Conservation (phyloP, 2,329 filamentous ascomycete genomes). For the Penicillium sp. region DNA sequence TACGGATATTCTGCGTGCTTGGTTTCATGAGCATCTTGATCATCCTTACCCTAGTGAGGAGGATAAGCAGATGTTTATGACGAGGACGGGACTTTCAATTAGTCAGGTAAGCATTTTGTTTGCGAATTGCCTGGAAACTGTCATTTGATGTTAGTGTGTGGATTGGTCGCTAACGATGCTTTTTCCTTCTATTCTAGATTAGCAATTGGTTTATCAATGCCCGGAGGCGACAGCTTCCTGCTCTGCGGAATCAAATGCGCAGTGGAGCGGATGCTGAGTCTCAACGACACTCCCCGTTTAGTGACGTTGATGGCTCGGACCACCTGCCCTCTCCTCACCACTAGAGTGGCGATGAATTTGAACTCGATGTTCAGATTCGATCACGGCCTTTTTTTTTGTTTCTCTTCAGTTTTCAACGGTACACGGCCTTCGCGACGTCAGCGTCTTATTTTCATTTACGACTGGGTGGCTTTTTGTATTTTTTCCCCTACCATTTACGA, state of each 20-base stretch:
- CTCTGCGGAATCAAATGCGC: slow-evolving; percentile 47
- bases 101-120: slow-evolving; percentile 50
- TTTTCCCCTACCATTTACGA: slow-evolving; percentile 16
- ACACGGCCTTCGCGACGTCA: slow-evolving; percentile 21
- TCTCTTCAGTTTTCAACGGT: slow-evolving; percentile 10
- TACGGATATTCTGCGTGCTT: slow-evolving; percentile 74
- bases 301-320: slow-evolving; percentile 34
- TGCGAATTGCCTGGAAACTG: not conserved
- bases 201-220: slow-evolving; percentile 57
- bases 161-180: slow-evolving; percentile 7
- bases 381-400: slow-evolving; percentile 14
- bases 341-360: slow-evolving; percentile 9
- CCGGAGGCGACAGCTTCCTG: slow-evolving; percentile 48
- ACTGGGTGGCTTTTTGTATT: slow-evolving; percentile 11
- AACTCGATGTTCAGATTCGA: not conserved
- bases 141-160: too few species aligned
- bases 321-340: slow-evolving; percentile 32
- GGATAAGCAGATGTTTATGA: slow-evolving; percentile 79
- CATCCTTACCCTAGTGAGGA: slow-evolving; percentile 88
- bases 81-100: slow-evolving; percentile 72
- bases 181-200: slow-evolving; percentile 36
- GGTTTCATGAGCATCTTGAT: slow-evolving; percentile 74
- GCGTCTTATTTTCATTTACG: slow-evolving; percentile 23
- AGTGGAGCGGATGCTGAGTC: slow-evolving; percentile 33
- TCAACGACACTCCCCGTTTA: slow-evolving; percentile 37